These are phyloP conservation scores for Rhizoclosmatium sp. DNA, from an alignment of 192 early-diverging fungal species.

Conservation along the genomic window DNA sequence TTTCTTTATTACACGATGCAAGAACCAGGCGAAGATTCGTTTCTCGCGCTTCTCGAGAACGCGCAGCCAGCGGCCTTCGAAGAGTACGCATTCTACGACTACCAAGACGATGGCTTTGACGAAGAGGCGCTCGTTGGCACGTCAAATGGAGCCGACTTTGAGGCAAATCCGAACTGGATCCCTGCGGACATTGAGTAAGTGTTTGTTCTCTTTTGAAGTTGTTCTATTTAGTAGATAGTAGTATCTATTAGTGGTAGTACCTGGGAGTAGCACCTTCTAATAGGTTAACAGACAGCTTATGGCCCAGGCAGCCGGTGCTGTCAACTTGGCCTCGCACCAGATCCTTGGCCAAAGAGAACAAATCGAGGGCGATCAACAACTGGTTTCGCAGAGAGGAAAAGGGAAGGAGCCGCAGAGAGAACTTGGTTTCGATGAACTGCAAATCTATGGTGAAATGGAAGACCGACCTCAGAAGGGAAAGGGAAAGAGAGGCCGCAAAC, in stretches of 20 bases:
- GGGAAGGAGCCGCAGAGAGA: not conserved
- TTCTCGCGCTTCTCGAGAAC: not conserved
- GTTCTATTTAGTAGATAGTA: too few species aligned
- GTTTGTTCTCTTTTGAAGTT: not conserved
- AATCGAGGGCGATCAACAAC: not conserved
- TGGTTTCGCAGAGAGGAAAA: not conserved
- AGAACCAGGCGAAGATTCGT: not conserved
- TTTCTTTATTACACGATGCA: not conserved
- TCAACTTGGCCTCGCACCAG: not conserved
- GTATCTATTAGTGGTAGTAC: too few species aligned
- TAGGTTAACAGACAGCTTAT: not conserved
- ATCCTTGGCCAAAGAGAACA: not conserved
- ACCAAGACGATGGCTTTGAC: not conserved
- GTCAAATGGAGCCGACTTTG: not conserved
- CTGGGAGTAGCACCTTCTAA: too few species aligned
- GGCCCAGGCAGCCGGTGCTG: not conserved
- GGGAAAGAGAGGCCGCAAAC: not conserved
- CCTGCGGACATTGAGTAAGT: slow-evolving; percentile 4
- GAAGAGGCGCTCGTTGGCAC: too few species aligned
- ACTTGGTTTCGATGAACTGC: not conserved
- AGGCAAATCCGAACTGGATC: not conserved
- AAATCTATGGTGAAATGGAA: not conserved
- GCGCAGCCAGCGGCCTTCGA: not conserved
- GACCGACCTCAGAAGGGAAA: too few species aligned
- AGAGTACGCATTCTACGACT: not conserved